A percentile compares a stretch with the other conserved stretches of the same genome.
Conservation (phyloP, 306 rosid genomes). For the Quercus glauca region DNA sequence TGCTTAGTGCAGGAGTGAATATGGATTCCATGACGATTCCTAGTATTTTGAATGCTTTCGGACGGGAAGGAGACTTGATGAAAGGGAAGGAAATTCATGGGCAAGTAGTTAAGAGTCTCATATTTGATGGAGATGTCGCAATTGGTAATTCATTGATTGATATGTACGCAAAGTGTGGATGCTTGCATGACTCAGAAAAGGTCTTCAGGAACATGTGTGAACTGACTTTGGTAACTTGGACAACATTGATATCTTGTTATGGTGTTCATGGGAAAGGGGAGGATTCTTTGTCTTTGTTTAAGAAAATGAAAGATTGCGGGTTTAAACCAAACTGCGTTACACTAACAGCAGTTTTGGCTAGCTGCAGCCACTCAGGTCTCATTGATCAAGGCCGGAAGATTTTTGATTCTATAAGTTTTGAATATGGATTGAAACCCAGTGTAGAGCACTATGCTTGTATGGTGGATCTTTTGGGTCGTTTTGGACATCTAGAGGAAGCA, state of each 20-base stretch:
- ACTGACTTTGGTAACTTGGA: constrained; percentile 60
- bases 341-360: constrained; percentile 56
- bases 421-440: constrained; percentile 45
- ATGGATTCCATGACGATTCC: constrained; percentile 60
- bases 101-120: constrained; percentile 33
- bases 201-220: constrained; percentile 40
- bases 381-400: constrained; percentile 54
- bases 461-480: constrained; percentile 69
- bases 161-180: constrained; percentile 65
- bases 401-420: constrained; percentile 40
- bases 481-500: constrained; percentile 58
- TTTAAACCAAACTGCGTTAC: constrained; percentile 56
- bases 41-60: constrained; percentile 57
- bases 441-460: constrained; percentile 75
- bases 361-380: constrained; percentile 68
- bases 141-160: constrained; percentile 65
- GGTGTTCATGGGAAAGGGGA: constrained; percentile 69
- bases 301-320: constrained; percentile 47
- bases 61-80: constrained; percentile 62
- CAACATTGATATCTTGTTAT: constrained; percentile 68
- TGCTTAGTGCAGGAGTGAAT: constrained; percentile 37
- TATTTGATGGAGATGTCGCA: constrained; percentile 39
- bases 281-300: constrained; percentile 46
- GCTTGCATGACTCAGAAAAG: constrained; percentile 47
- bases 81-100: constrained; percentile 68